These are phyloP conservation scores for Pulveroboletus sp. DNA, from an alignment of 768 basidiomycete species.

Conservation along the genomic window DNA sequence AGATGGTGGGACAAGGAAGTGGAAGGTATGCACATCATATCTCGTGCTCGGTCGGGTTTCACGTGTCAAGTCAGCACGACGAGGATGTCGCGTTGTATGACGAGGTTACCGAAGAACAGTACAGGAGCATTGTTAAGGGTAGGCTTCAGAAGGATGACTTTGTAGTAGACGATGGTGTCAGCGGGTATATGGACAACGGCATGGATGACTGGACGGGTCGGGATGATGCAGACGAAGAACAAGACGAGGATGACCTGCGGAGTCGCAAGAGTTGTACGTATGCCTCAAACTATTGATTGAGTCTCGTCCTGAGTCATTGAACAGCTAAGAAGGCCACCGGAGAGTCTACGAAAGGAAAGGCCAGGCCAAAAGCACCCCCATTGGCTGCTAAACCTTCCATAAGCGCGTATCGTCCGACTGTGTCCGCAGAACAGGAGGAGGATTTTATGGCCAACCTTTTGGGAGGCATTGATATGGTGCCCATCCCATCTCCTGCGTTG, in stretches of 20 bases:
- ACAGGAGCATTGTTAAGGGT: conserved; percentile 76
- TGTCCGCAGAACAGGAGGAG: conserved; percentile 74
- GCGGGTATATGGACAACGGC: conserved; percentile 93
- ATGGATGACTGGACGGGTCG: conserved; percentile 87
- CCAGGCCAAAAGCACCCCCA: conserved; percentile 44
- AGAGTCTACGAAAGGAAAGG: conserved; percentile 33
- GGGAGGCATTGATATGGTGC: conserved; percentile 57
- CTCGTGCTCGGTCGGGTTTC: conserved; percentile 4
- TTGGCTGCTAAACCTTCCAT: conserved; percentile 55
- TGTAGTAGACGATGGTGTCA: conserved; percentile 88
- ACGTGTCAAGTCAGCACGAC: conserved; percentile 35
- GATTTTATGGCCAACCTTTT: conserved; percentile 87
- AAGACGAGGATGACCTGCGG: conserved; percentile 37
- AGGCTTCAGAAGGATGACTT: conserved; percentile 89
- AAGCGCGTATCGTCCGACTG: conserved; percentile 72
- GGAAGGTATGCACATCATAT: conserved; percentile 43
- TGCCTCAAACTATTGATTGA: neutral
- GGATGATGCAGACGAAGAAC: conserved; percentile 51
- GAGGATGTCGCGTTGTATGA: conserved; percentile 78
- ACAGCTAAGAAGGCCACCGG: conserved; percentile 24
- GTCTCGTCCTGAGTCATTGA: conserved; percentile 6
- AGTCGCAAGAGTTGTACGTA: conserved; percentile 41
- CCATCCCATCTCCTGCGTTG: conserved; percentile 33
- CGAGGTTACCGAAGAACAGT: conserved; percentile 86
- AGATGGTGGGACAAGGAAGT: conserved; percentile 52